These are phyloP conservation scores for Nematocida major DNA, from an alignment of 371 early-diverging fungal species.

Conservation along the genomic window DNA sequence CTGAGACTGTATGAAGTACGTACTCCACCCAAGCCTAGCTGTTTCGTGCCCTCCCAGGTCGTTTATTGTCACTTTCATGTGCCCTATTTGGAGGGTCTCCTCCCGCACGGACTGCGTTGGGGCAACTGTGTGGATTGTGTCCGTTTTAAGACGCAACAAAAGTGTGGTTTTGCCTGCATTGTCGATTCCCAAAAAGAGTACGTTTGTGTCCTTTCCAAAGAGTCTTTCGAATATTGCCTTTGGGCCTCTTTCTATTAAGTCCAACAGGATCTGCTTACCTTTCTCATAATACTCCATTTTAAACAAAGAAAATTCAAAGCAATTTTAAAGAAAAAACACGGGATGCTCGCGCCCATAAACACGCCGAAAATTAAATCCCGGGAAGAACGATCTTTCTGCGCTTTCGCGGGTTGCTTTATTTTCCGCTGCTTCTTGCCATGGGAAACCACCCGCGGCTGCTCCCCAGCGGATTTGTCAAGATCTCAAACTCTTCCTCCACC, in stretches of 20 bases:
- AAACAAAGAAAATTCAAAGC: conserved; percentile 42
- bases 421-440: too few relatives aligned
- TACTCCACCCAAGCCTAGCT: conserved; percentile 63
- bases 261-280: conserved; percentile 15
- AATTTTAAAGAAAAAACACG: background rate
- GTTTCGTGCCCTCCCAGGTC: conserved; percentile 65
- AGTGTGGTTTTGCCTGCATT: conserved; percentile 99
- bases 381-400: too few relatives aligned
- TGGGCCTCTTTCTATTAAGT: conserved; percentile 45
- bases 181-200: conserved; percentile 95
- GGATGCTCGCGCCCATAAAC: background rate
- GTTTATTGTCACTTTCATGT: conserved; percentile 59
- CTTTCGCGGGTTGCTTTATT: too few relatives aligned
- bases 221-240: conserved; percentile 52
- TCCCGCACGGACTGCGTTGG: conserved; percentile 78
- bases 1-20: conserved; percentile 63
- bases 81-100: conserved; percentile 62
- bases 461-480: conserved; percentile 35
- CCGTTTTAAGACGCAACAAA: conserved; percentile 94
- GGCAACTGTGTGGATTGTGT: conserved; percentile 82
- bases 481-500: background rate
- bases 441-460: background rate
- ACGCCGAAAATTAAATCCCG: too few relatives aligned
- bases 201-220: conserved; percentile 79
- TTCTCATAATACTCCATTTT: conserved; percentile 31